phyloP scores from a whole-genome alignment of 352 stramenopile species.

The Thraustochytrium striatum region DNA sequence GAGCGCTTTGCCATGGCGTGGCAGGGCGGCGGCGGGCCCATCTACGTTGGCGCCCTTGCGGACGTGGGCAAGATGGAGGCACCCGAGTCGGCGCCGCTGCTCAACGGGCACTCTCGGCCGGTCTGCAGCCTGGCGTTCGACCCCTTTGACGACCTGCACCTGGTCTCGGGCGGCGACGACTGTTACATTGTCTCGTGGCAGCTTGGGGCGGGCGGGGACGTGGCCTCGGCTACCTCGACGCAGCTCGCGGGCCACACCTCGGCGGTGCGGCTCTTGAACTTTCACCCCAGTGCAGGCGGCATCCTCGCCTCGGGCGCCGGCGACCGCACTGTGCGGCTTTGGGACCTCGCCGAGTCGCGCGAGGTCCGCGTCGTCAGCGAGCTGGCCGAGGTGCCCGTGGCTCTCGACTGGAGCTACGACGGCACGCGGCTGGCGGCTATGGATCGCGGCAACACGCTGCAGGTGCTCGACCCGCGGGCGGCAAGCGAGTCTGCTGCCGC shows the following conservation, averaged over 20 bases:
- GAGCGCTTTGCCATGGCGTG: conserved; percentile 29
- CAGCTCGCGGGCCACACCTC: conserved; percentile 43
- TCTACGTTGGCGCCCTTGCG: conserved; percentile 20
- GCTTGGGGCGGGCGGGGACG: not conserved
- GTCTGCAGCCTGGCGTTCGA: conserved; percentile 18
- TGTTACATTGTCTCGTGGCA: conserved; percentile 30
- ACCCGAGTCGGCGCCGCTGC: conserved; percentile 1
- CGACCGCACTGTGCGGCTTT: conserved; percentile 17
- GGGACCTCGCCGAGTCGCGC: conserved; percentile 17
- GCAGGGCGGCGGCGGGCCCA: conserved; percentile 27
- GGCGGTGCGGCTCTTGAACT: not conserved
- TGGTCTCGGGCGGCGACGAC: conserved; percentile 21
- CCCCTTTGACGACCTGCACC: conserved; percentile 5
- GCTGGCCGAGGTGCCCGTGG: not conserved
- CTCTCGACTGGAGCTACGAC: conserved; percentile 36
- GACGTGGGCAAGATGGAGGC: conserved; percentile 16
- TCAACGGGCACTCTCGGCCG: conserved; percentile 35
- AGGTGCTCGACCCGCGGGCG: conserved; percentile 3
- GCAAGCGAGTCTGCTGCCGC: not conserved
- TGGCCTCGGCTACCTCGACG: not conserved
- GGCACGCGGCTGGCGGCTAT: not conserved
- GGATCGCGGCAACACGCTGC: conserved; percentile 13
- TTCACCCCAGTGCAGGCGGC: conserved; percentile 9
- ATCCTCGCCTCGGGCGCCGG: conserved; percentile 29
- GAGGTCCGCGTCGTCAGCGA: not conserved